A percentile compares a stretch with the other conserved stretches of the same genome.
Evolutionary conservation across 768 basidiomycete genomes (phyloP).

Genomic region (Kwoniella bestiolae): DNA sequence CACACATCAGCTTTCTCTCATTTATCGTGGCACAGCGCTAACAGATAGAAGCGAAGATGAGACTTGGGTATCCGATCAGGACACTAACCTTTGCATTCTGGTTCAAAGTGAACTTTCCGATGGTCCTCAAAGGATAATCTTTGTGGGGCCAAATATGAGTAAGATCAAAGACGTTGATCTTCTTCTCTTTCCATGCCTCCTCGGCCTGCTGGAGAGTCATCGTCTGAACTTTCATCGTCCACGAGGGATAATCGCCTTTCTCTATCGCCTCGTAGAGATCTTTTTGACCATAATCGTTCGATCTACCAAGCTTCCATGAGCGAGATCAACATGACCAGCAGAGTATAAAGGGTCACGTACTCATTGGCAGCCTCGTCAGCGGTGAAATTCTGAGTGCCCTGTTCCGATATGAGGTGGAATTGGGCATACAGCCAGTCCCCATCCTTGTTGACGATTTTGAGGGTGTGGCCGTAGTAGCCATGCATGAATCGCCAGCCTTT

Average conservation of each 20-base stretch:
- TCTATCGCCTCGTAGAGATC: constrained; percentile 60
- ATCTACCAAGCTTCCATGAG: not conserved
- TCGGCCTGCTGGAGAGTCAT: constrained; percentile 93
- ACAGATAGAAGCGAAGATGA: too few relatives aligned
- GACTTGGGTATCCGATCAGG: too few relatives aligned
- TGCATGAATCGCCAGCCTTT: constrained; percentile 73
- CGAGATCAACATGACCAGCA: not conserved
- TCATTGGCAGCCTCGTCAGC: constrained; percentile 64
- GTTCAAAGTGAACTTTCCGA: constrained; percentile 59
- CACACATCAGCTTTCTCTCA: not conserved
- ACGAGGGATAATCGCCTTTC: constrained; percentile 50
- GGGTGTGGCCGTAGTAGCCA: constrained; percentile 73
- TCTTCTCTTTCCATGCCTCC: constrained; percentile 65
- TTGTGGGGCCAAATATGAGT: constrained; percentile 58
- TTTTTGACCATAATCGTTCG: constrained; percentile 58
- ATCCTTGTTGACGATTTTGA: constrained; percentile 57
- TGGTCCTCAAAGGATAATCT: constrained; percentile 57
- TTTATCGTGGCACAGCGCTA: not conserved
- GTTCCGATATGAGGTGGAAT: constrained; percentile 57
- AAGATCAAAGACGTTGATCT: constrained; percentile 65
- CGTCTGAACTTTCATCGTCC: constrained; percentile 67
- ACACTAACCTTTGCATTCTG: constrained; percentile 55
- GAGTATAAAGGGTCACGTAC: too few relatives aligned
- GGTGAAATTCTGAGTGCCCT: constrained; percentile 68
- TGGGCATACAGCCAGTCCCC: constrained; percentile 57